These are phyloP conservation scores for Nicotiana undulata DNA, from an alignment of 257 asterid species.

Conservation along the genomic window DNA sequence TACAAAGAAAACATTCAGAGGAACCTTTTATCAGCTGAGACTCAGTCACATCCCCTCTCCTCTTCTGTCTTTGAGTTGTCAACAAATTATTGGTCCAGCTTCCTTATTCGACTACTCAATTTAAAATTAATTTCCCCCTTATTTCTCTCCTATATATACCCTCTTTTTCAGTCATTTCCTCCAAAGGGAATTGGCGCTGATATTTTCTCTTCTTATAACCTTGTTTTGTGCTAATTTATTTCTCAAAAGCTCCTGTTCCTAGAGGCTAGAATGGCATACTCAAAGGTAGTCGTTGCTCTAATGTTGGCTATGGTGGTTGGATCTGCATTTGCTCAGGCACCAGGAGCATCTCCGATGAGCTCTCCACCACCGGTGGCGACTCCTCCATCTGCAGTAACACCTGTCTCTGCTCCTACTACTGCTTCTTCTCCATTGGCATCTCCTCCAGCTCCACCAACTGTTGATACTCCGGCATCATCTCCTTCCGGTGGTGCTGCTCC, in stretches of 20 bases:
- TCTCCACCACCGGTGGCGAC: constrained; percentile 22
- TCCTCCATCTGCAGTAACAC: constrained; percentile 2
- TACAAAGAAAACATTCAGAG: neutral
- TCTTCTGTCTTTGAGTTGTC: neutral
- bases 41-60: neutral
- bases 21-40: neutral
- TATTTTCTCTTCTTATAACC: neutral
- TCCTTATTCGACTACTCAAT: neutral
- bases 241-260: neutral
- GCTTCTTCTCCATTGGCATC: constrained; percentile 18
- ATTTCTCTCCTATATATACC: neutral
- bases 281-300: constrained; percentile 12
- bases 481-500: constrained; percentile 17
- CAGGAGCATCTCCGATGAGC: constrained; percentile 31
- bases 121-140: neutral
- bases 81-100: neutral
- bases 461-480: constrained; percentile 14
- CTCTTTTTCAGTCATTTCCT: neutral
- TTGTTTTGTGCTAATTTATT: constrained; percentile 10
- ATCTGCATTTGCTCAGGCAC: constrained; percentile 39
- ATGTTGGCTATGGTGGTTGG: constrained; percentile 26
- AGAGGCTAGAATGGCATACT: constrained; percentile 18
- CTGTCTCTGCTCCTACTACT: constrained; percentile 4
- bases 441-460: constrained; percentile 26
- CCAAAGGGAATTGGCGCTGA: too few relatives aligned